Conservation (phyloP, 2,329 filamentous ascomycete species). For the Fusarium duplospermum region DNA sequence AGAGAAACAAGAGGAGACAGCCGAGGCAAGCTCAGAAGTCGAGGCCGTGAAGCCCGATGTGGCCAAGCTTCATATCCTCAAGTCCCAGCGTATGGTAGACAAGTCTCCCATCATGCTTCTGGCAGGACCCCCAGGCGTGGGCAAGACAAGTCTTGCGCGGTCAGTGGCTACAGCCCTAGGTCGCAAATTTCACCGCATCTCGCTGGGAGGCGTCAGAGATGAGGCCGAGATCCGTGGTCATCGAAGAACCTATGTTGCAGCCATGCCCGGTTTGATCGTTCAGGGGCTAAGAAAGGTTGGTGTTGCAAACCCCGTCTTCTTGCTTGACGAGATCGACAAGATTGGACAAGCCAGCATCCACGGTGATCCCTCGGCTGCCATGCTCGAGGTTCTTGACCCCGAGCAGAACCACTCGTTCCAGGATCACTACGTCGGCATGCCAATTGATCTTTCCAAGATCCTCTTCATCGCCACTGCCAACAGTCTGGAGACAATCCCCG, state of each 20-base stretch:
- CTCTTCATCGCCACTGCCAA: constrained; percentile 98
- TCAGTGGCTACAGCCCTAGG: constrained; percentile 93
- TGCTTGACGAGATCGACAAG: constrained; percentile 99
- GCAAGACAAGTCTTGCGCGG: constrained; percentile 94
- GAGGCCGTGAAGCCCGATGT: constrained; percentile 51
- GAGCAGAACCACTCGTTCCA: constrained; percentile 96
- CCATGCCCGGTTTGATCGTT: constrained; percentile 97
- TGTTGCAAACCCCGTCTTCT: constrained; percentile 92
- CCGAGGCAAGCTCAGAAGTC: constrained; percentile 38
- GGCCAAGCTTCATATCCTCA: constrained; percentile 79
- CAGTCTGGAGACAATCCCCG: constrained; percentile 90
- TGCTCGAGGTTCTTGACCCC: constrained; percentile 97
- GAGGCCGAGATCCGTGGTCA: constrained; percentile 98
- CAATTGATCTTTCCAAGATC: constrained; percentile 95
- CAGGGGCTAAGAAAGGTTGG: constrained; percentile 95
- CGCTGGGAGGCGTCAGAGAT: constrained; percentile 92
- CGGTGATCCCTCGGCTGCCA: constrained; percentile 94
- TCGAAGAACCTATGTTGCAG: constrained; percentile 93
- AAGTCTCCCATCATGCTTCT: constrained; percentile 96
- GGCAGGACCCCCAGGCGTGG: constrained; percentile 91
- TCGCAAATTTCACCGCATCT: constrained; percentile 96
- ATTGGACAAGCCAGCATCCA: constrained; percentile 91
- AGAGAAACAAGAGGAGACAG: constrained; percentile 13
- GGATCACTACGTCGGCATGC: constrained; percentile 96
- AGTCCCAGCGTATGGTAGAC: constrained; percentile 87